These are phyloP conservation scores for Clarireedia paspali DNA, from an alignment of 2,329 filamentous ascomycete genomes.

Conservation along the genomic window DNA sequence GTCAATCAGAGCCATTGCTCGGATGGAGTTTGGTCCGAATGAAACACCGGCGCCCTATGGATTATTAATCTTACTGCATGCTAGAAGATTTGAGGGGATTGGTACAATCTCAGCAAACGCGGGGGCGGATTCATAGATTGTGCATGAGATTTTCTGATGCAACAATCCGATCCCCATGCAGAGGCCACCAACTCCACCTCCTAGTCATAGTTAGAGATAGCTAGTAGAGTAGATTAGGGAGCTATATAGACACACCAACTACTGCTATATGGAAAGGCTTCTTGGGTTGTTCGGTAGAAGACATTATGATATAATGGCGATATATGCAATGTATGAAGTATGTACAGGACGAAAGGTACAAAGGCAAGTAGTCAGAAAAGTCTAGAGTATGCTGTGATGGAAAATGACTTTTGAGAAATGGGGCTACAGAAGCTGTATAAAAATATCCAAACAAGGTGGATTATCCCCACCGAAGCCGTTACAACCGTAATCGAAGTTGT, in stretches of 20 bases:
- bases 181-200: slow-evolving; percentile 27
- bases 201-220: slow-evolving; percentile 7
- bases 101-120: slow-evolving; percentile 27
- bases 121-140: slow-evolving; percentile 25
- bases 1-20: slow-evolving; percentile 26
- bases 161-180: slow-evolving; percentile 26
- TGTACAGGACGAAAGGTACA: background rate
- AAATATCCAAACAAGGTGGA: background rate
- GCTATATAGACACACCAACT: slow-evolving; percentile 15
- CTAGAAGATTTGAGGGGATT: background rate
- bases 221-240: background rate
- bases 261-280: slow-evolving; percentile 27
- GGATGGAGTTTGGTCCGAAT: slow-evolving; percentile 26
- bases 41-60: slow-evolving; percentile 23
- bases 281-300: slow-evolving; percentile 13
- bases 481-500: too few relatives aligned
- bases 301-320: slow-evolving; percentile 7
- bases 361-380: background rate
- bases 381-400: background rate
- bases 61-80: background rate
- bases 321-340: background rate
- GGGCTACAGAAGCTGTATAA: background rate
- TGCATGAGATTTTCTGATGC: slow-evolving; percentile 24
- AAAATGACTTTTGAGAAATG: background rate
- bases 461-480: background rate